phyloP scores from a whole-genome alignment of 129 eudicot genomes.

The Ambrosia trifida region DNA sequence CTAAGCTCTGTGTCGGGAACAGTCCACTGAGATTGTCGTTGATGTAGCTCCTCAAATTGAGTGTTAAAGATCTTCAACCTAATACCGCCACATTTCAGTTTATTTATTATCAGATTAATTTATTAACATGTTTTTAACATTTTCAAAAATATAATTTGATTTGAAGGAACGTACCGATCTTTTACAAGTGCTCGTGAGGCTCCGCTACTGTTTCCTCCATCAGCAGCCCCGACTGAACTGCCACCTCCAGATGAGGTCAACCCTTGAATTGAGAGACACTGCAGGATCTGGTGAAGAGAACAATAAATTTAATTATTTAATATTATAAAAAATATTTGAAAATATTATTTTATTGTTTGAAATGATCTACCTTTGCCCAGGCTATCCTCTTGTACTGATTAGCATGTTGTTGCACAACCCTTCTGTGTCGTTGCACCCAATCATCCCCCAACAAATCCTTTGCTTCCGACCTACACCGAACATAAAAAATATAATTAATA shows the following conservation, averaged over 20 bases:
- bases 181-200: conserved; percentile 83
- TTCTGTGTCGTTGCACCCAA: conserved; percentile 96
- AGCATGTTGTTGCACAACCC: conserved; percentile 97
- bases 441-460: conserved; percentile 96
- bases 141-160: background rate
- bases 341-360: background rate
- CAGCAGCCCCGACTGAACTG: conserved; percentile 61
- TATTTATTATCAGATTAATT: background rate
- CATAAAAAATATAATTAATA: background rate
- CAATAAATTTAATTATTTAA: background rate
- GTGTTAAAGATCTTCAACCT: conserved; percentile 83
- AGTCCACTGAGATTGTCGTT: conserved; percentile 98
- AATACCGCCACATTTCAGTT: conserved; percentile 21
- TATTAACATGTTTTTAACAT: background rate
- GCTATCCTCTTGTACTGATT: conserved; percentile 96
- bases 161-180: conserved; percentile 49
- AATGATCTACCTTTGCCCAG: conserved; percentile 78
- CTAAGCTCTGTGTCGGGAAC: conserved; percentile 97
- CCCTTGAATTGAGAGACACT: conserved; percentile 85
- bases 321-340: background rate
- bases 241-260: conserved; percentile 94
- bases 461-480: conserved; percentile 78
- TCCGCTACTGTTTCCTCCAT: conserved; percentile 90
- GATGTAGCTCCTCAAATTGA: conserved; percentile 99
- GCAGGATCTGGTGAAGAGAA: conserved; percentile 64